Evolutionary conservation across 2,329 filamentous ascomycete genomes (phyloP), one percentile per base, ranked within the genome.

Genomic region (Polychaeton citri): DNA sequence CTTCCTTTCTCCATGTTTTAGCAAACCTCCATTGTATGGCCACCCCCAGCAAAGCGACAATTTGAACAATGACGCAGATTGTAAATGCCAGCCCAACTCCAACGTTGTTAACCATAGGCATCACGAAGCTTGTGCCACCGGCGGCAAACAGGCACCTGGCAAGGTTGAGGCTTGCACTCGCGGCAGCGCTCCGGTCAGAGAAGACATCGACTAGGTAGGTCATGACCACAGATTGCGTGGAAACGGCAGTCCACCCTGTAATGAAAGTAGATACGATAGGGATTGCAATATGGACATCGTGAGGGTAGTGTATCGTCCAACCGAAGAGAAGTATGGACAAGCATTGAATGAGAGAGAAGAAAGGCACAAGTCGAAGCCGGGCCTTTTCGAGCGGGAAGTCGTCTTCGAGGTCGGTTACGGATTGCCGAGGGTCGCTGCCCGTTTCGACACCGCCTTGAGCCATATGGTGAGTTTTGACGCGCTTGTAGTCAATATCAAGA

Each of bases 151-250:
- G 43, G 41, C 69, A 74, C 24, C 69, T 50, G 1, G 65, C 64
- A 2, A 74, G 55, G 41, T 74, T 74, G 17, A 72, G 46, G 31
- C 64, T 66, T 0, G 71, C 71, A 31, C 60, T 71, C 0, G 69
- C 69, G 0, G 65, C 64, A 0, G 69, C 70, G 38, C 65, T 67
- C 7, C 54, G 53, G 9, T 63, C 61, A 0, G 63, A 60, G 39
- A 69, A 74, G 0, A 72, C 51, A 43, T 75, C 71, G 3, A 73
- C 62, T 0, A 73, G 55, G 38, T 69, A 72, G 0, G 69, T 73
- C 52, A 61, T 66, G 19, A 70, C 57, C 1, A 66, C 46, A 1
- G 62, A 65, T 26, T 69, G 61, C 3, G 60, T 67, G 0, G 68
- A 68, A 4, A 69, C 58, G 0, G 62, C 61, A 0, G 68, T 60